phyloP scores from a whole-genome alignment of 129 eudicot genomes.

The Smallanthus sonchifolius region DNA sequence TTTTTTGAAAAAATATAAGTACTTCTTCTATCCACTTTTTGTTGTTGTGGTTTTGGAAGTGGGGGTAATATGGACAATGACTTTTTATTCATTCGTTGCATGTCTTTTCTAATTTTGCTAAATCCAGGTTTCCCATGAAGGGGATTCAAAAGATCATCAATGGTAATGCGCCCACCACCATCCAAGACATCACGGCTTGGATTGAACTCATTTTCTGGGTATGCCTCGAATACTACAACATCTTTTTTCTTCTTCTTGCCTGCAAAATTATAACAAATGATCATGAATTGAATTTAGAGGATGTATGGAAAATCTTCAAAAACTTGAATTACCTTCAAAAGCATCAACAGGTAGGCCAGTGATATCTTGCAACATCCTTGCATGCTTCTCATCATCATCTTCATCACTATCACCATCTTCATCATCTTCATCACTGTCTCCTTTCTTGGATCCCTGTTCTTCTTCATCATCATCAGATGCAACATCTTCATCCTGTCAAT shows the following conservation, averaged over 20 bases:
- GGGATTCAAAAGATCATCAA: slow-evolving; percentile 81
- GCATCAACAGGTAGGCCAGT: slow-evolving; percentile 83
- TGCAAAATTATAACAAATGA: slow-evolving; percentile 18
- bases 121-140: slow-evolving; percentile 64
- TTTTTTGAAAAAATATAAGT: slow-evolving; percentile 54
- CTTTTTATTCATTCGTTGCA: slow-evolving; percentile 54
- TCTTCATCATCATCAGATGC: slow-evolving; percentile 46
- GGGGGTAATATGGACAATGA: slow-evolving; percentile 58
- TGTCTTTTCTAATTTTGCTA: slow-evolving; percentile 55
- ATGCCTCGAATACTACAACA: slow-evolving; percentile 59
- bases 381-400: slow-evolving; percentile 53
- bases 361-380: slow-evolving; percentile 72
- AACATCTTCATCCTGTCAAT: slow-evolving; percentile 68
- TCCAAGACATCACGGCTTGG: slow-evolving; percentile 82
- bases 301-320: background rate
- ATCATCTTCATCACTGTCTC: slow-evolving; percentile 38
- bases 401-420: slow-evolving; percentile 32
- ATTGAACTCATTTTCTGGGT: slow-evolving; percentile 81
- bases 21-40: slow-evolving; percentile 59
- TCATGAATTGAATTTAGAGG: background rate
- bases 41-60: slow-evolving; percentile 64
- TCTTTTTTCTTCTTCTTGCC: slow-evolving; percentile 62
- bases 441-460: slow-evolving; percentile 18
- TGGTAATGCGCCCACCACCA: slow-evolving; percentile 64
- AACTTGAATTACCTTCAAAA: slow-evolving; percentile 57